These are phyloP conservation scores for Aspergillus pseudoviridinutans DNA, from an alignment of 2,329 filamentous ascomycete genomes.

Conservation along the genomic window DNA sequence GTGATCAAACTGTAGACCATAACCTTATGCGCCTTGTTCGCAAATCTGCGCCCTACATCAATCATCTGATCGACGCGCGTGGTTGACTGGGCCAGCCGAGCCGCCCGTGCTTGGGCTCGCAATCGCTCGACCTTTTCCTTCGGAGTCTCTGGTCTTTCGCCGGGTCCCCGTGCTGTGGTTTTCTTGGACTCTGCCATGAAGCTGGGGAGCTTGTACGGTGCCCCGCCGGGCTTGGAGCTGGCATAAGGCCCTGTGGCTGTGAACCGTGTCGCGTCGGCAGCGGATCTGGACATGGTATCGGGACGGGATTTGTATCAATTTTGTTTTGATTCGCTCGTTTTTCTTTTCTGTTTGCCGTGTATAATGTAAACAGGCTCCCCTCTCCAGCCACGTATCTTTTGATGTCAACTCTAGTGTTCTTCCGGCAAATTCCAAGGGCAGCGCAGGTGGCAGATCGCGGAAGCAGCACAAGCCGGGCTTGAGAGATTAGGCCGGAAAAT, in stretches of 20 bases:
- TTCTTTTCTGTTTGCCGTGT: not conserved
- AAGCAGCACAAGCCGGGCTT: slow-evolving; percentile 6
- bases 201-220: slow-evolving; percentile 31
- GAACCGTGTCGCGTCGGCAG: slow-evolving; percentile 49
- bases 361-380: not conserved
- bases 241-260: slow-evolving; percentile 49
- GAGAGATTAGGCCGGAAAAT: slow-evolving; percentile 22
- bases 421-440: not conserved
- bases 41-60: slow-evolving; percentile 51
- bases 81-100: slow-evolving; percentile 57
- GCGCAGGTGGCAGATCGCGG: slow-evolving; percentile 9
- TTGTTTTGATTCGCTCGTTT: not conserved
- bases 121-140: slow-evolving; percentile 66
- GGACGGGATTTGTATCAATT: slow-evolving; percentile 2
- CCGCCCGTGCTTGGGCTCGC: slow-evolving; percentile 64
- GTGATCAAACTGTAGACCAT: slow-evolving; percentile 59
- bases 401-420: not conserved
- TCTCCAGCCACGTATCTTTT: not conserved
- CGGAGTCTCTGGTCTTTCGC: slow-evolving; percentile 54
- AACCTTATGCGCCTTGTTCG: slow-evolving; percentile 58
- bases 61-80: slow-evolving; percentile 54
- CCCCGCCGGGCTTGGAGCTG: slow-evolving; percentile 36
- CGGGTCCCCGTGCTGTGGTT: slow-evolving; percentile 19
- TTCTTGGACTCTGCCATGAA: slow-evolving; percentile 19
- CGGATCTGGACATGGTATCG: slow-evolving; percentile 43